These are phyloP conservation scores for Pseudozyma hubeiensis DNA, from an alignment of 1,284 basidiomycete genomes.

Conservation along the genomic window DNA sequence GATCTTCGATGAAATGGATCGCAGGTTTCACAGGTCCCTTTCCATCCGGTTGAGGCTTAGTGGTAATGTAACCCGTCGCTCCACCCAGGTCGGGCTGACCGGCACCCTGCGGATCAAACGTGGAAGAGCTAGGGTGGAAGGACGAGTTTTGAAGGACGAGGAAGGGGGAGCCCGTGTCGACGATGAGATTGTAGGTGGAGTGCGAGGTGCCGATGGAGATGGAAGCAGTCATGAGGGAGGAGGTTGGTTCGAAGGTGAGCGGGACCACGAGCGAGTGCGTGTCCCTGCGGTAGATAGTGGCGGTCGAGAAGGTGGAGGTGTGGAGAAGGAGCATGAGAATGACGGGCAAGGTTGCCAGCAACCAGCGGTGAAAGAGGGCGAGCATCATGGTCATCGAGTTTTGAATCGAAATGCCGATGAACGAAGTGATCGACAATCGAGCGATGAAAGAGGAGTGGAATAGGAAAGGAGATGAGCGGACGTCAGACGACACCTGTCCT, in stretches of 20 bases:
- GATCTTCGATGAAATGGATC: constrained; percentile 27
- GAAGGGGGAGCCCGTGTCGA: constrained; percentile 42
- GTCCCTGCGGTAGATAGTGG: constrained; percentile 1
- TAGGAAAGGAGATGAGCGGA: too few species aligned
- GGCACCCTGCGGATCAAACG: constrained; percentile 2
- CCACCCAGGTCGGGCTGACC: constrained; percentile 4
- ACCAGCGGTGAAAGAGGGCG: neutral
- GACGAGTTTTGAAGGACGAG: constrained; percentile 10
- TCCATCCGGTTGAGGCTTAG: constrained; percentile 1
- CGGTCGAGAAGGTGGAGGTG: too few species aligned
- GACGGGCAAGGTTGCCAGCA: constrained; percentile 1
- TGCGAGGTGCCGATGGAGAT: constrained; percentile 17
- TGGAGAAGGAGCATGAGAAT: neutral
- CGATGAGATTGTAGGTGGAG: constrained; percentile 25
- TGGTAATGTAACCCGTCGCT: constrained; percentile 13
- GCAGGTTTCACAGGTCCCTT: constrained; percentile 5
- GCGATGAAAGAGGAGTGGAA: neutral
- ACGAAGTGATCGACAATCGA: neutral
- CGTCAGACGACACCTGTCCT: too few species aligned
- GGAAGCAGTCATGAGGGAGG: constrained; percentile 23
- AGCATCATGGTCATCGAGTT: neutral
- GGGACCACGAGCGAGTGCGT: constrained; percentile 20
- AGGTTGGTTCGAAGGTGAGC: constrained; percentile 6
- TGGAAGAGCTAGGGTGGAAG: constrained; percentile 2
- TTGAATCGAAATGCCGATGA: too few species aligned